Evolutionary conservation across 2,329 filamentous ascomycete genomes (phyloP).

Genomic region (Coniochaeta prunicola): DNA sequence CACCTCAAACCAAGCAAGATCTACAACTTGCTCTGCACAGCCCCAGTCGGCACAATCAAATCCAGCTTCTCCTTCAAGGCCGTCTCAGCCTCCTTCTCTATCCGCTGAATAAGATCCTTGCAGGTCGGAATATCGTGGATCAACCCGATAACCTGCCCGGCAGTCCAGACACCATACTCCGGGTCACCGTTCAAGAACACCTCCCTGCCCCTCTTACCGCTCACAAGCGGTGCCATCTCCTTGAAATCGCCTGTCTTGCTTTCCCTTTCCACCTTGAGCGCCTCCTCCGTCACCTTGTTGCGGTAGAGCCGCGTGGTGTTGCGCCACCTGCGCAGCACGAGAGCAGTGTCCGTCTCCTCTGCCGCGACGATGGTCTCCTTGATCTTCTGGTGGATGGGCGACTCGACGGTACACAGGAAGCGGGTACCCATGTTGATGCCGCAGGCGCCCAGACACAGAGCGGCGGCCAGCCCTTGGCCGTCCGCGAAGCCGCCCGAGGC

Average conservation of each 20-base stretch:
- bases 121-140: constrained; percentile 81
- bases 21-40: constrained; percentile 49
- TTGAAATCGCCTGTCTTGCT: constrained; percentile 81
- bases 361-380: constrained; percentile 88
- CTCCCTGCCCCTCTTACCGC: constrained; percentile 81
- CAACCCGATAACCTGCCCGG: constrained; percentile 86
- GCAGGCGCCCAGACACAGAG: constrained; percentile 80
- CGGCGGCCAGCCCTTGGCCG: constrained; percentile 85
- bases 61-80: constrained; percentile 53
- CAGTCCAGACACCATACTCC: constrained; percentile 93
- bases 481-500: constrained; percentile 94
- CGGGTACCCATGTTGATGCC: constrained; percentile 98
- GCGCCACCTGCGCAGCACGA: constrained; percentile 83
- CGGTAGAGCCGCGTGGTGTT: constrained; percentile 86
- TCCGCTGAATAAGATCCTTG: constrained; percentile 58
- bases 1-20: constrained; percentile 1
- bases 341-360: constrained; percentile 82
- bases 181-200: constrained; percentile 90
- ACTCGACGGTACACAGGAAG: constrained; percentile 94
- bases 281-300: constrained; percentile 80
- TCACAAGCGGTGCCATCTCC: constrained; percentile 81
- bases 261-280: constrained; percentile 75
- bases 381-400: constrained; percentile 87
- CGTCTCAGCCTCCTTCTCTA: constrained; percentile 69
- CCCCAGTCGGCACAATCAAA: constrained; percentile 37